These are phyloP conservation scores for Suhomyces yuchorum DNA, from an alignment of 1,139 yeast species.

Conservation along the genomic window DNA sequence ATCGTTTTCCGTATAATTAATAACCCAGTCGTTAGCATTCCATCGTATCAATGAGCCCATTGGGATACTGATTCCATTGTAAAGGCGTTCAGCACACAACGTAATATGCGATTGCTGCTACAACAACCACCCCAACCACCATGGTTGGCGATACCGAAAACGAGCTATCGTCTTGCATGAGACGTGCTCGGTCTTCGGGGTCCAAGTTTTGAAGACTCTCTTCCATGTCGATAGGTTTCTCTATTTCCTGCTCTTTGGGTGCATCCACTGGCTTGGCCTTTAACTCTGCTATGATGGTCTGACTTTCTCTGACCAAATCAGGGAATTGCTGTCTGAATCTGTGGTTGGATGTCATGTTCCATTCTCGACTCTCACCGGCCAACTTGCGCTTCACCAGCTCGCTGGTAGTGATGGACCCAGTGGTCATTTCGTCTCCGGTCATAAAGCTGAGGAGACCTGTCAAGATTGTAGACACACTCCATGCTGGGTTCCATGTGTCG, in stretches of 20 bases:
- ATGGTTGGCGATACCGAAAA: conserved; percentile 15
- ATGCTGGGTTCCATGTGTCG: conserved; percentile 92
- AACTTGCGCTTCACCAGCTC: conserved; percentile 40
- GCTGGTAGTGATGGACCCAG: conserved; percentile 42
- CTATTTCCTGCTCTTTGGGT: neutral
- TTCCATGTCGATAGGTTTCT: conserved; percentile 14
- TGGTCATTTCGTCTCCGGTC: conserved; percentile 56
- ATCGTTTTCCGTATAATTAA: too few relatives aligned
- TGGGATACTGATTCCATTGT: too few relatives aligned
- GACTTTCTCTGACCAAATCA: conserved; percentile 58
- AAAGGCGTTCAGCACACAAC: neutral
- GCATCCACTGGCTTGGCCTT: conserved; percentile 5
- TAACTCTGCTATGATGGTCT: conserved; percentile 25
- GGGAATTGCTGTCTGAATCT: conserved; percentile 68
- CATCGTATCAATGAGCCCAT: too few relatives aligned
- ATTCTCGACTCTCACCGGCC: conserved; percentile 58
- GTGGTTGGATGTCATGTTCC: conserved; percentile 60
- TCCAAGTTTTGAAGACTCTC: conserved; percentile 36
- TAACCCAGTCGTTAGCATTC: neutral
- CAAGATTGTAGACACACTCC: conserved; percentile 87
- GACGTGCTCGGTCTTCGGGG: conserved; percentile 49
- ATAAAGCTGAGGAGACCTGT: conserved; percentile 85
- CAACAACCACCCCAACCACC: conserved; percentile 36
- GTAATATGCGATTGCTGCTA: conserved; percentile 15
- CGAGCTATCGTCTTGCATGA: conserved; percentile 30